phyloP scores from a whole-genome alignment of 2,329 filamentous ascomycete genomes.

The Colletotrichum liriopes region DNA sequence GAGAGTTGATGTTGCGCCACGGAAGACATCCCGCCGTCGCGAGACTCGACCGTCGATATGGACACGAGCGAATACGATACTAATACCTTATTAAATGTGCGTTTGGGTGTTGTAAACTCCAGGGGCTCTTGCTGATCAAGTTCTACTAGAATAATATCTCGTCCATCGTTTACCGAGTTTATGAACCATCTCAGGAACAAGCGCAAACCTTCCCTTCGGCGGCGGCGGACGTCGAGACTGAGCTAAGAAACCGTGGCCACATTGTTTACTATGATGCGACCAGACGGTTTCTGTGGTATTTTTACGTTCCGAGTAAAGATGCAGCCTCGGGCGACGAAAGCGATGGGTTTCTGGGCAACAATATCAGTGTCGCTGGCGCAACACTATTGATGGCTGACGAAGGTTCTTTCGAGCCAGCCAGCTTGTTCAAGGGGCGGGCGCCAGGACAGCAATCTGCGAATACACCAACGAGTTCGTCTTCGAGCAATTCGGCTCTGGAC shows the following conservation, averaged over 20 bases:
- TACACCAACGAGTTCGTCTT: conserved; percentile 64
- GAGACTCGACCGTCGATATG: conserved; percentile 65
- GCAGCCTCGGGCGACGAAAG: conserved; percentile 43
- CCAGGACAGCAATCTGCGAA: conserved; percentile 58
- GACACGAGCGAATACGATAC: conserved; percentile 76
- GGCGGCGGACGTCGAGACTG: conserved; percentile 67
- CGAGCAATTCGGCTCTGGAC: conserved; percentile 59
- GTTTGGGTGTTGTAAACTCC: conserved; percentile 46
- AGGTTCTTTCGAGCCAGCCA: conserved; percentile 65
- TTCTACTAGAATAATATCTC: conserved; percentile 68
- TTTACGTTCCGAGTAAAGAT: conserved; percentile 63
- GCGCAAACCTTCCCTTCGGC: conserved; percentile 61
- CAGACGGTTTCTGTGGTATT: conserved; percentile 69
- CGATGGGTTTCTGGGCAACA: conserved; percentile 53
- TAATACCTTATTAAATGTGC: conserved; percentile 72
- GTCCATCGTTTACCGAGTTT: conserved; percentile 69
- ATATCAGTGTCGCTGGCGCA: conserved; percentile 61
- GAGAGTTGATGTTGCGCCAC: conserved; percentile 44
- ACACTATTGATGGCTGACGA: conserved; percentile 64
- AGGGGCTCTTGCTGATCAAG: conserved; percentile 40
- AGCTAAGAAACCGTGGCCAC: conserved; percentile 67
- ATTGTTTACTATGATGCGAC: conserved; percentile 68
- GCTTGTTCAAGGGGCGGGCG: conserved; percentile 62
- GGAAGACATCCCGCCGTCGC: conserved; percentile 35
- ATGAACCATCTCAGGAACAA: conserved; percentile 64